Evolutionary conservation across 441 rosid species (phyloP), one percentile per base, ranked within the genome.

Genomic region (Pelargonium myrrhifolium): DNA sequence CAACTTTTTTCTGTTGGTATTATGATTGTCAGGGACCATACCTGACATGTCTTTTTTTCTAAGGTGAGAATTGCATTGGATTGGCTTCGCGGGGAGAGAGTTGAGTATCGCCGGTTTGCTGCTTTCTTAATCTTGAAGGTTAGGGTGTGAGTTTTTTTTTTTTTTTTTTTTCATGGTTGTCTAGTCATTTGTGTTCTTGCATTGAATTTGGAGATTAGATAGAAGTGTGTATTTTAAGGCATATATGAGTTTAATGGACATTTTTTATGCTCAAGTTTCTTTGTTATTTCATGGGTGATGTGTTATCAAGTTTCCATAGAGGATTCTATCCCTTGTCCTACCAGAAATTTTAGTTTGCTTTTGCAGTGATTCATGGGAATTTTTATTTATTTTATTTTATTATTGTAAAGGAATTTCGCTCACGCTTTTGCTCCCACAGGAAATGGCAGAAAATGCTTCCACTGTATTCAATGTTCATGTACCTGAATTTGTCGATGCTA

Each of bases 401-500:
- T 65, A 49, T 71, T 73, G 39, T 42, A 18, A 18, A 55, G 28
- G 24, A 55, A 20, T 55, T 55, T 17, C 21, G 2, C 61, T 18
- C 22, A 55, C 3, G 5, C 24, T 55, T 55, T 55, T 55, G 12
- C 20, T 11, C 20, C 61, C 61, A 55, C 61, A 93, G 99, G 99
- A 96, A 88, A 84, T 90, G 94, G 99, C 98, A 53, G 98, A 96
- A 86, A 92, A 90, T 87, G 99, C 98, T 77, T 88, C 99, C n/a
- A 95, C 99, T 9, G 98, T 95, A 28, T 95, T 95, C 79, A 96
- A 96, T 80, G 97, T 96, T 66, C 98, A 96, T 80, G 96, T 93
- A 20, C 84, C 96, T 79, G 89, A 87, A 78, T 96, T 96, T 80
- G 98, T 96, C 39, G 99, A 96, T 68, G 96, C 97, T 65, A 96